A percentile compares a stretch with the other conserved stretches of the same genome.
phyloP scores from a whole-genome alignment of 2,329 filamentous ascomycete genomes.

The Penicillium sp. region DNA sequence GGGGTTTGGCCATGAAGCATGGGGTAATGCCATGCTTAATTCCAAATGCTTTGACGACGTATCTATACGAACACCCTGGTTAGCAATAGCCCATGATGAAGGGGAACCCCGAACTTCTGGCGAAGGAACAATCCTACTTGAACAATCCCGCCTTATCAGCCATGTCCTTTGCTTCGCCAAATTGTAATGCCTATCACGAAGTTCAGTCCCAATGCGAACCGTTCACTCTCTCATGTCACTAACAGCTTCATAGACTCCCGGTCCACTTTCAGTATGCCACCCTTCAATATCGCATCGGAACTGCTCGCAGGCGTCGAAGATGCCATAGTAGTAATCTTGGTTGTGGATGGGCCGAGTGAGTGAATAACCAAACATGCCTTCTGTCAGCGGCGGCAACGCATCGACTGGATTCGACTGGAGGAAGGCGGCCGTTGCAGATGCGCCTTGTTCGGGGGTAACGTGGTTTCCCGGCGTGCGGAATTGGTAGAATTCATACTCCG shows the following conservation, averaged over 20 bases:
- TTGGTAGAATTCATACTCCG: slow-evolving; percentile 94
- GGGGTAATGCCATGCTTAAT: slow-evolving; percentile 88
- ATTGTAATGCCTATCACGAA: slow-evolving; percentile 66
- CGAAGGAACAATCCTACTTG: slow-evolving; percentile 56
- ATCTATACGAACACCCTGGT: slow-evolving; percentile 43
- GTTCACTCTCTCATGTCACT: slow-evolving; percentile 20
- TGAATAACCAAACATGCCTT: slow-evolving; percentile 96
- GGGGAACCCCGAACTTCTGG: neutral
- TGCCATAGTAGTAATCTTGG: slow-evolving; percentile 85
- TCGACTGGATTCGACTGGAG: slow-evolving; percentile 70
- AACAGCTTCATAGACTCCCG: slow-evolving; percentile 90
- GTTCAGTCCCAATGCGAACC: slow-evolving; percentile 18
- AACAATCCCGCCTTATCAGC: slow-evolving; percentile 89
- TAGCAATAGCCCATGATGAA: slow-evolving; percentile 1
- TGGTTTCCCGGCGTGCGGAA: slow-evolving; percentile 65
- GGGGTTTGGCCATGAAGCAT: slow-evolving; percentile 98
- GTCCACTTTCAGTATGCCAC: slow-evolving; percentile 93
- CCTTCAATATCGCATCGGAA: slow-evolving; percentile 84
- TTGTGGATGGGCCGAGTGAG: slow-evolving; percentile 84
- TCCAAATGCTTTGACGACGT: slow-evolving; percentile 84
- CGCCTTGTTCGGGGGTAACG: slow-evolving; percentile 54
- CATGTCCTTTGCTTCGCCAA: slow-evolving; percentile 82
- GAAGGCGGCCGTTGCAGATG: slow-evolving; percentile 69
- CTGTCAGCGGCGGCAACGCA: slow-evolving; percentile 74
- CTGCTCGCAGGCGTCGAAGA: slow-evolving; percentile 74